These are phyloP conservation scores for Aspergillus leporis DNA, from an alignment of 495 filamentous ascomycete species.

Conservation along the genomic window DNA sequence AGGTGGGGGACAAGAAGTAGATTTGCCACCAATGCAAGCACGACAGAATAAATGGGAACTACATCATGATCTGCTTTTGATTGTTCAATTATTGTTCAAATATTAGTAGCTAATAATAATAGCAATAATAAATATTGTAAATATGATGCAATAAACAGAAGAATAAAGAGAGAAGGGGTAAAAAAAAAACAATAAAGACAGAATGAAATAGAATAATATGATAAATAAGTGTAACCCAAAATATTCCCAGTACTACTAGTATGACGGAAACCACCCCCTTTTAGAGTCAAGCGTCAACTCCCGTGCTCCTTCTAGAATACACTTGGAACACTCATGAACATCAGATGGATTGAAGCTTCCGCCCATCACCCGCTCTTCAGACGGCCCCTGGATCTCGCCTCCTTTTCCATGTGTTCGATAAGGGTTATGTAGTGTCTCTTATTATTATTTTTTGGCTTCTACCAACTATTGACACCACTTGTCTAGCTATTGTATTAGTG, in stretches of 20 bases:
- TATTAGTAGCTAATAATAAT: too few species aligned
- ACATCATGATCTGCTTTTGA: too few species aligned
- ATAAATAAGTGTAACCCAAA: background rate
- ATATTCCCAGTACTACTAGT: background rate
- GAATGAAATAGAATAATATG: background rate
- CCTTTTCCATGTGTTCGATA: background rate
- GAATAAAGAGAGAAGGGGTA: background rate
- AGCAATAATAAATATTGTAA: too few species aligned
- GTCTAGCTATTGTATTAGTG: slow-evolving; percentile 20
- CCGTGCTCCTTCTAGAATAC: slow-evolving; percentile 31
- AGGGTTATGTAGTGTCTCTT: background rate
- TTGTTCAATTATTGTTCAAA: too few species aligned
- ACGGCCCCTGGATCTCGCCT: background rate
- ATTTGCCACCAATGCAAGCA: background rate
- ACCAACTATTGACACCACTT: slow-evolving; percentile 19
- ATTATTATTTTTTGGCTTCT: background rate
- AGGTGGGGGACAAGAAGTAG: background rate
- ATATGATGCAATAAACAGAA: too few species aligned
- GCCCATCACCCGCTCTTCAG: slow-evolving; percentile 11
- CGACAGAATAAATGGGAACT: background rate
- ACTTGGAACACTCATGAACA: slow-evolving; percentile 26
- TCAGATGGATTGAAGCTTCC: slow-evolving; percentile 23
- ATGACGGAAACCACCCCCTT: slow-evolving; percentile 4
- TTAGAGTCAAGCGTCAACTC: slow-evolving; percentile 1
- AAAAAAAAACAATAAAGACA: background rate